Evolutionary conservation across 2,329 filamentous ascomycete species (phyloP), one percentile per base, ranked within the genome.

Genomic region (Parafenestella ontariensis): DNA sequence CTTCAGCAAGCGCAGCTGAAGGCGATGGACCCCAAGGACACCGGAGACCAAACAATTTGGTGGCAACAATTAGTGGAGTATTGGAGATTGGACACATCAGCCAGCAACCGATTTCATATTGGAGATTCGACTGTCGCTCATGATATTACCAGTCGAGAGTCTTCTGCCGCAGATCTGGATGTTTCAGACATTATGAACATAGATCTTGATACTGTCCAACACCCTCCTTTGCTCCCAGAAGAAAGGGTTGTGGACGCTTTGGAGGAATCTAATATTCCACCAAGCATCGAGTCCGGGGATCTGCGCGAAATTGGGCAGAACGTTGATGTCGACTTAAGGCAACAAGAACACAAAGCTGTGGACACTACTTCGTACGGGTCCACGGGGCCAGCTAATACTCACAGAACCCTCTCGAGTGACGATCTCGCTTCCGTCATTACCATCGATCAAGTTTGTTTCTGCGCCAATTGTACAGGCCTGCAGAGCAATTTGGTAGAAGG

Each of bases 71-170:
- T 31, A 11, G 24, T 21, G 18, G 8, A 49, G 18, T 3, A 33
- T 18, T 41, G 34, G 46, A 29, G 9, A 3, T 8, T 39, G n/a
- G 36, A 10, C 18, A 39, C 8, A 11, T 2, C 2, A 7, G n/a
- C 6, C 21, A 18, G 2, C 1, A 23, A 36, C 3, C 15, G 3
- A 2, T 41, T 42, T 31, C 46, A 49, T 15, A 49, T 37, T 2
- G 46, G 46, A 15, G 36, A 41, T 36, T 49, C 46, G 5, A 42
- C 46, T 15, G 20, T 49, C 17, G 33, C 46, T 3, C 26, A 41
- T 26, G 2, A 5, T 18, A n/a, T 18, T 18, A 17, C 21, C 8
- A 39, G 34, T 28, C 41, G 23, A 23, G 5, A 10, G 5, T 3
- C 23, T 20, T 39, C 36, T 2, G 11, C n/a, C 7, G 9, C 36